Base-by-base conservation (phyloP, 495 filamentous ascomycete species). In the Penicillium goetzii region DNA sequence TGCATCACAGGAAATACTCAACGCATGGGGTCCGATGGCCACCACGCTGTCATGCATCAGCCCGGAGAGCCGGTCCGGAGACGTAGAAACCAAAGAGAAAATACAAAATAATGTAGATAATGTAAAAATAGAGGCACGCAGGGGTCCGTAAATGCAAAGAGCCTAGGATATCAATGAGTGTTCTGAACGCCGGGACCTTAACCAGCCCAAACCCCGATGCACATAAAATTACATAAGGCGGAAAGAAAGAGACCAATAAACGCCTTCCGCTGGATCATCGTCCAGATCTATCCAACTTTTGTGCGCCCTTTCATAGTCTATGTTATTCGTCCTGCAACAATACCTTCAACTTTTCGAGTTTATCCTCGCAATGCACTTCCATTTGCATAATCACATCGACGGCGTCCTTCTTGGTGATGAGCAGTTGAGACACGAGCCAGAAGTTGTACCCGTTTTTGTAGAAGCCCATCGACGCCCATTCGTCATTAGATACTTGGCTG, bases 321-420 rank as follows among this genome's bases (percentile, higher is more conserved):
- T 28, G 75, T 56, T 68, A 69, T 14, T 82, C 78, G 62, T 82
- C 78, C 56, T 68, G 61, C n/a, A 81, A 56, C 26, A 81, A 61
- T 2, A 82, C 77, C 43, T 76, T 80, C 55, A 82, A 61, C 62
- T 79, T 78, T 61, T 79, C 70, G 28, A 82, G 60, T 60, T 82
- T 82, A 58, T 82, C 79, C 57, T 80, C 78, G 21, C 79, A 82
- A 53, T 76, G 73, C n/a, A 82, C 78, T 55, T 82, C 79, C 77
- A 81, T 80, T 41, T 68, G 70, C 77, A 82, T 80, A 2, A 82
- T 70, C 17, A 82, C 76, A 43, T 82, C 79, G 17, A 82, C 74
- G 25, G 76, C 76, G 60, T 80, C 74, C 58, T 80, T 80, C n/a
- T 77, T 76, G n/a, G 78, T 82, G 54, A 80, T 78, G 2, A 82